Evolutionary conservation across 2,329 filamentous ascomycete genomes (phyloP), one percentile per base, ranked within the genome.

Genomic region (Fusarium ambrosium): DNA sequence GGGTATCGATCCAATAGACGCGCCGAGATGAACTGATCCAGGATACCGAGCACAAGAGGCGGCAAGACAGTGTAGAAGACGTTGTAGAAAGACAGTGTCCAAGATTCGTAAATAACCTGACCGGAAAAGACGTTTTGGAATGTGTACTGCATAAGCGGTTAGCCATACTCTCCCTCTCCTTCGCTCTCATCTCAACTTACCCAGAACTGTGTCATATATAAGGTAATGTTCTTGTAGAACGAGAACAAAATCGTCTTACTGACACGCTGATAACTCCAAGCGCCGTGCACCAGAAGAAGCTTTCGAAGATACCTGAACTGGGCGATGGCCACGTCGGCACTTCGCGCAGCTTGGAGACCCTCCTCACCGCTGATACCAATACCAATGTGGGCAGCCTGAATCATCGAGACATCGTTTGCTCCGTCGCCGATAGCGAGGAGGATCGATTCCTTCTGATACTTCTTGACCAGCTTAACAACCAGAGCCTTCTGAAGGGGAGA

Each of bases 151-250:
- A 11, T 13, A 71, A n/a, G 37, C 34, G 11, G 58, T 81, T 73
- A 81, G 78, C 67, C 64, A 55, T 27, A 22, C 48, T 14, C 5
- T 6, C n/a, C 1, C 16, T 6, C 18, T 2, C n/a, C 6, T 20
- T 18, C 11, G 9, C 2, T 18, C 27, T 10, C 16, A 20, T 29
- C 24, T 39, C 34, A 29, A 87, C 92, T 86, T 87, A 95, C 93
- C 95, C 97, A 99, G 82, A 99, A 99, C 82, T 99, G 97, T 70
- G 97, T 99, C 93, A 99, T 95, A 85, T 98, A 99, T 71, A 99
- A 88, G 22, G 95, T 93, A 77, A 98, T 98, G 85, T 99, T 99
- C 89, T 99, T 99, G 89, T 99, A 99, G 84, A 98, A 99, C 8
- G 97, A 98, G 85, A 98, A 99, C 72, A 99, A 85, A 79, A 99